These are phyloP conservation scores for Nematodospora valgi DNA, from an alignment of 805 yeast species.

Conservation along the genomic window DNA sequence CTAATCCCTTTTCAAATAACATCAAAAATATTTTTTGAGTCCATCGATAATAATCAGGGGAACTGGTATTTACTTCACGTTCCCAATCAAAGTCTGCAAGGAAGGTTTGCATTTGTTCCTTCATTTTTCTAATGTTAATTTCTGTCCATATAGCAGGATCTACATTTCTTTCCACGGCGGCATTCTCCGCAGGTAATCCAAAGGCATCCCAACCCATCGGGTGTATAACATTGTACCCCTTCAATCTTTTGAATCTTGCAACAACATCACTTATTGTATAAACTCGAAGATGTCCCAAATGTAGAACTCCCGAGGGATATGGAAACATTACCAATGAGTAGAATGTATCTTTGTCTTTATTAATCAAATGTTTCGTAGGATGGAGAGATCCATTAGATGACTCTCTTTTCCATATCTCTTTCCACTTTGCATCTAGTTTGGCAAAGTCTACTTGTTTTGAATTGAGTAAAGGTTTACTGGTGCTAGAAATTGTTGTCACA, in stretches of 20 bases:
- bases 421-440: slow-evolving; percentile 53
- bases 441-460: slow-evolving; percentile 12
- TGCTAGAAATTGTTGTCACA: too few species aligned
- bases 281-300: slow-evolving; percentile 92
- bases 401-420: slow-evolving; percentile 40
- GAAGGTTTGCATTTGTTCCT: slow-evolving; percentile 73
- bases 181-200: slow-evolving; percentile 97
- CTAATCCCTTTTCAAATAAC: slow-evolving; percentile 71
- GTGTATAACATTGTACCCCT: slow-evolving; percentile 77
- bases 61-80: slow-evolving; percentile 79
- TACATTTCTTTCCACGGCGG: slow-evolving; percentile 83
- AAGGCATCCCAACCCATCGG: slow-evolving; percentile 99
- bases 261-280: slow-evolving; percentile 86
- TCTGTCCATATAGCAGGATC: slow-evolving; percentile 84
- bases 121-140: slow-evolving; percentile 80
- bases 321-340: slow-evolving; percentile 90
- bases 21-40: slow-evolving; percentile 83
- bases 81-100: slow-evolving; percentile 92
- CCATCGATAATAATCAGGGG: slow-evolving; percentile 86
- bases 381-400: slow-evolving; percentile 32
- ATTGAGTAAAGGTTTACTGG: too few species aligned
- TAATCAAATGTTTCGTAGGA: slow-evolving; percentile 25
- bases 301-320: slow-evolving; percentile 90
- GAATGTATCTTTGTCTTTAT: slow-evolving; percentile 22
- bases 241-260: slow-evolving; percentile 71